Percentiles rank a stretch among this genome's conserved stretches.
phyloP scores from a whole-genome alignment of 352 stramenopile species.

The Globisporangium okanoganense region DNA sequence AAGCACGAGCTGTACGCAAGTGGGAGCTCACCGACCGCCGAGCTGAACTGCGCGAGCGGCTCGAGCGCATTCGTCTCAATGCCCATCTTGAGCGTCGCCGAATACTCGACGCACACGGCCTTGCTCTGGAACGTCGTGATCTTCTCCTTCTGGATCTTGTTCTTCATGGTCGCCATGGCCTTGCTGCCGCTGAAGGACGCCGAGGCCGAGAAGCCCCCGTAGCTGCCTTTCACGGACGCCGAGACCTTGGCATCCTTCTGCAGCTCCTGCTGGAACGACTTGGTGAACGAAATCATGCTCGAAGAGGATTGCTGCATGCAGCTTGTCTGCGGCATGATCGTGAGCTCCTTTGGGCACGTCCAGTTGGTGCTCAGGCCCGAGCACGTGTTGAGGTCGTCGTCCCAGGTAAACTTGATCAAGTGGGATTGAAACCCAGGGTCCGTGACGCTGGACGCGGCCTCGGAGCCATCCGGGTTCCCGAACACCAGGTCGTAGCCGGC shows the following conservation, averaged over 20 bases:
- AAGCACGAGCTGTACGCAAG: conserved; percentile 15
- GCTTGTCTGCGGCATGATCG: conserved; percentile 22
- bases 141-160: conserved; percentile 17
- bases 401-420: conserved; percentile 26
- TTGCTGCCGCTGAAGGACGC: conserved; percentile 24
- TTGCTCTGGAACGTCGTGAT: conserved; percentile 20
- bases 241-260: conserved; percentile 20
- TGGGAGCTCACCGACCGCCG: not conserved
- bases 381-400: conserved; percentile 16
- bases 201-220: conserved; percentile 19
- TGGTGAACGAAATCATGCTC: conserved; percentile 22
- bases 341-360: conserved; percentile 20
- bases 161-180: conserved; percentile 23
- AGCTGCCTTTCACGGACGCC: conserved; percentile 23
- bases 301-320: conserved; percentile 28
- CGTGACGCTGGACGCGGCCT: conserved; percentile 21
- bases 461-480: conserved; percentile 21
- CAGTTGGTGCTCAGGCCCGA: conserved; percentile 20
- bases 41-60: conserved; percentile 10
- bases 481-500: conserved; percentile 28
- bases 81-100: conserved; percentile 13
- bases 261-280: conserved; percentile 24
- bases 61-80: conserved; percentile 4
- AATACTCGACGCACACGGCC: conserved; percentile 24
- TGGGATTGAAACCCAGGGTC: conserved; percentile 22